Percentiles rank a stretch among this genome's conserved stretches.
These are phyloP conservation scores for Pseudogymnoascus sp. DNA, from an alignment of 2,329 filamentous ascomycete species.

Conservation along the genomic window DNA sequence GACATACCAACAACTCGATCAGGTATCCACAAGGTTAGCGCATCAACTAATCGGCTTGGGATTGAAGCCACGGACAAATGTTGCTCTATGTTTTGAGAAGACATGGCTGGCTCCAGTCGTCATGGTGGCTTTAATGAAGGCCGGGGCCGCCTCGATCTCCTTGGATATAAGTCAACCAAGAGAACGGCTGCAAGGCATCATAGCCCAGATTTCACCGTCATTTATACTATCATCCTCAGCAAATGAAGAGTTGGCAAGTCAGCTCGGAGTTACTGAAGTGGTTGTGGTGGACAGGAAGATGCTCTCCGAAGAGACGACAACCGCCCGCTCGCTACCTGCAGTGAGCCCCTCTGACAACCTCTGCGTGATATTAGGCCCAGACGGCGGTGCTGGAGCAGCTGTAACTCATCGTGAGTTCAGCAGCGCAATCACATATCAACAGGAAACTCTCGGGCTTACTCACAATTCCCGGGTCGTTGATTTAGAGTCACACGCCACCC, in stretches of 20 bases:
- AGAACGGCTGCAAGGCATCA: not conserved
- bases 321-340: not conserved
- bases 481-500: not conserved
- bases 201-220: not conserved
- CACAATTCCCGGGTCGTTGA: not conserved
- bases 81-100: conserved; percentile 22
- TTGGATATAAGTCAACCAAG: conserved; percentile 18
- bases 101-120: conserved; percentile 20
- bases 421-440: not conserved
- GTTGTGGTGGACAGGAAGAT: not conserved
- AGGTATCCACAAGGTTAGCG: conserved; percentile 11
- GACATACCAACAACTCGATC: conserved; percentile 18
- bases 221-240: not conserved
- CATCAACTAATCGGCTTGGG: conserved; percentile 7
- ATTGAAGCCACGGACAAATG: conserved; percentile 14
- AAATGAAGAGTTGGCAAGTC: not conserved
- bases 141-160: conserved; percentile 25
- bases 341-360: not conserved
- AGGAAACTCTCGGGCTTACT: not conserved
- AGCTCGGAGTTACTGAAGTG: not conserved
- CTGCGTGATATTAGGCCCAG: not conserved
- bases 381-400: not conserved
- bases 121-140: conserved; percentile 24
- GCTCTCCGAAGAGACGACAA: not conserved
- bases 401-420: not conserved